Evolutionary conservation across 768 basidiomycete genomes (phyloP).

Genomic region (Tulasnella calospora): DNA sequence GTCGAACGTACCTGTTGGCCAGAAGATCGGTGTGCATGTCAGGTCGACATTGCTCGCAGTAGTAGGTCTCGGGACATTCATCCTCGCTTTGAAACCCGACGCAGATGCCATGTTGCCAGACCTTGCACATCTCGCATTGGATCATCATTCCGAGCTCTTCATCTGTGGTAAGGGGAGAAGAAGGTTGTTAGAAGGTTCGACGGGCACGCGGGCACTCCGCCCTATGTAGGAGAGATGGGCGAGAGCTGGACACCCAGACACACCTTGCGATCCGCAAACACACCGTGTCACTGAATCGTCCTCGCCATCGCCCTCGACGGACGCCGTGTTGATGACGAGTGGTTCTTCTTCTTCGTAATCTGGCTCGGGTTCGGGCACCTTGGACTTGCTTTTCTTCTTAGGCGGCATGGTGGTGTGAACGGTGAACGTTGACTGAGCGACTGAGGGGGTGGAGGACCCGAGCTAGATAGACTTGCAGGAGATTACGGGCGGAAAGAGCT

Average conservation of each 20-base stretch:
- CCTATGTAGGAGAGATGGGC: background rate
- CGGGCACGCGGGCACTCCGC: background rate
- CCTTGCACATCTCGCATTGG: constrained; percentile 92
- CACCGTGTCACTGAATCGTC: constrained; percentile 65
- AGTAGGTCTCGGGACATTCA: constrained; percentile 74
- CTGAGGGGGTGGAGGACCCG: background rate
- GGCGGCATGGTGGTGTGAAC: constrained; percentile 19
- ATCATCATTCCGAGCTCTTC: constrained; percentile 85
- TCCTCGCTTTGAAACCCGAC: constrained; percentile 85
- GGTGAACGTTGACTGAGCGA: background rate
- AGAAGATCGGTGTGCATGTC: constrained; percentile 77
- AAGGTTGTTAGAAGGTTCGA: background rate
- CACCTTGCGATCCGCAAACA: constrained; percentile 54
- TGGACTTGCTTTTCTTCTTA: constrained; percentile 23
- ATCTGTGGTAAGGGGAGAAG: constrained; percentile 37
- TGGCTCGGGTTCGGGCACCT: constrained; percentile 23
- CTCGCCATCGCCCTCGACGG: constrained; percentile 49
- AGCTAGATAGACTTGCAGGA: background rate
- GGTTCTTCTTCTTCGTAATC: constrained; percentile 25
- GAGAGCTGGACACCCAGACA: background rate
- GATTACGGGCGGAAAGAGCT: background rate
- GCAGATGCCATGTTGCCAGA: constrained; percentile 97
- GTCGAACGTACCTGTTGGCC: constrained; percentile 32
- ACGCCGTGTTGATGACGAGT: background rate
- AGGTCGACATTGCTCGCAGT: constrained; percentile 89